Base-by-base conservation (phyloP, 73 alveolate genomes). In the Paraurostyla sp. region DNA sequence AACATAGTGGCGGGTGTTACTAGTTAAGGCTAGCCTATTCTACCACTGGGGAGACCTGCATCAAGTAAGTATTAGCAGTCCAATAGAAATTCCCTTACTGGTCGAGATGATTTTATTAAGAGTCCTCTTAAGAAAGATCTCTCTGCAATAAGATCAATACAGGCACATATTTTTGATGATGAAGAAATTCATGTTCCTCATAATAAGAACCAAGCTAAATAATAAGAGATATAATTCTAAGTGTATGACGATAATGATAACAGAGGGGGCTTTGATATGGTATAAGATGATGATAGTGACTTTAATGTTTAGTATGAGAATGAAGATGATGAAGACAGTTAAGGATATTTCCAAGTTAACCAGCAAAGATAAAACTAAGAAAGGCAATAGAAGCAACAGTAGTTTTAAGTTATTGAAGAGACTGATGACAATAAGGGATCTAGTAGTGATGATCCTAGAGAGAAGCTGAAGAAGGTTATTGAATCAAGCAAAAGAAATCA, bases 361-460 rank as follows among this genome's bases (percentile, higher is more conserved):
- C 38, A 18, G 9, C 9, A 13, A 52, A 20, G 23, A 20, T 6
- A 6, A 9, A n/a, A 18, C 4, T 52, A 52, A 20, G 9, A n/a
- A n/a, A n/a, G n/a, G n/a, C n/a, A n/a, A n/a, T n/a, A n/a, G n/a
- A n/a, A n/a, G n/a, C n/a, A n/a, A n/a, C n/a, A n/a, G 18, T 46
- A 46, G 18, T 46, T 46, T 46, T 13, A 46, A 46, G 57, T 46
- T 18, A 46, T 46, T 15, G 57, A 46, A 15, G 57, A 46, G 57
- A n/a, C n/a, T n/a, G n/a, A n/a, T n/a, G n/a, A n/a, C n/a, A n/a
- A n/a, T n/a, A n/a, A n/a, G n/a, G n/a, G n/a, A 7, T 68, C 83
- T 13, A 68, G 83, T 23, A 68, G 62, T 40, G 83, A 68, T 9
- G 83, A 68, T 43, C 83, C 83, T 3, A 68, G 83, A 68, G 58